These are phyloP conservation scores for Pythium rhizo-oryzae DNA, from an alignment of 352 stramenopile species.

Conservation along the genomic window DNA sequence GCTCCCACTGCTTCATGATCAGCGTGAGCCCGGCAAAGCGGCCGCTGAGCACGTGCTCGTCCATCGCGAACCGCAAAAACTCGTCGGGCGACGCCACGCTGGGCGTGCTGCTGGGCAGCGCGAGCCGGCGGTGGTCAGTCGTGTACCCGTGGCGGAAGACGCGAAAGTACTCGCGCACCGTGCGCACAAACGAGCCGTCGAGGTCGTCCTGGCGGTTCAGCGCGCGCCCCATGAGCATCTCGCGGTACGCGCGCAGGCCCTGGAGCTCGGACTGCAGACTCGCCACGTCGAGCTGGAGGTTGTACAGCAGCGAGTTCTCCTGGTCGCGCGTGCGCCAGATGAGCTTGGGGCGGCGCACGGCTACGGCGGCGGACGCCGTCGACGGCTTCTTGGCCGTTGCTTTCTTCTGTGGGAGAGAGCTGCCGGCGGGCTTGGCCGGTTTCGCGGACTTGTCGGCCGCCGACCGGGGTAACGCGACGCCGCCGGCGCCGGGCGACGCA, in stretches of 20 bases:
- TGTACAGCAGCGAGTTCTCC: constrained; percentile 61
- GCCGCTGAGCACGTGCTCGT: constrained; percentile 48
- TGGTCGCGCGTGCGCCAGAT: constrained; percentile 59
- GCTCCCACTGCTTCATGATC: constrained; percentile 53
- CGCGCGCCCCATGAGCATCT: constrained; percentile 32
- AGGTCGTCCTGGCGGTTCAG: constrained; percentile 46
- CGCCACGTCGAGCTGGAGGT: constrained; percentile 56
- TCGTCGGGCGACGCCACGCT: constrained; percentile 27
- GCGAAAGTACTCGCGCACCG: constrained; percentile 56
- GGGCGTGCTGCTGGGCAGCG: background rate
- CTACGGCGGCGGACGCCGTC: background rate
- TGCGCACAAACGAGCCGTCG: constrained; percentile 52
- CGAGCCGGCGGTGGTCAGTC: constrained; percentile 1
- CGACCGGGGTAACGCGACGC: background rate
- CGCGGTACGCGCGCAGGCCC: constrained; percentile 34
- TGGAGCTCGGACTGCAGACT: constrained; percentile 50
- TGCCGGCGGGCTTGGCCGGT: background rate
- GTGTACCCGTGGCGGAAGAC: constrained; percentile 61
- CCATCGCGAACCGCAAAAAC: constrained; percentile 52
- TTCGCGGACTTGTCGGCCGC: too few species aligned
- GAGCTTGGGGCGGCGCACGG: constrained; percentile 35
- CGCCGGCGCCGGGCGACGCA: background rate
- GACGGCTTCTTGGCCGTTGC: background rate
- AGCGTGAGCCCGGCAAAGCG: constrained; percentile 43
- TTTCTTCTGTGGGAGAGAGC: background rate